Percentiles rank a stretch among this genome's conserved stretches.
phyloP scores from a whole-genome alignment of 768 basidiomycete genomes.

The Pisolithus microcarpus region DNA sequence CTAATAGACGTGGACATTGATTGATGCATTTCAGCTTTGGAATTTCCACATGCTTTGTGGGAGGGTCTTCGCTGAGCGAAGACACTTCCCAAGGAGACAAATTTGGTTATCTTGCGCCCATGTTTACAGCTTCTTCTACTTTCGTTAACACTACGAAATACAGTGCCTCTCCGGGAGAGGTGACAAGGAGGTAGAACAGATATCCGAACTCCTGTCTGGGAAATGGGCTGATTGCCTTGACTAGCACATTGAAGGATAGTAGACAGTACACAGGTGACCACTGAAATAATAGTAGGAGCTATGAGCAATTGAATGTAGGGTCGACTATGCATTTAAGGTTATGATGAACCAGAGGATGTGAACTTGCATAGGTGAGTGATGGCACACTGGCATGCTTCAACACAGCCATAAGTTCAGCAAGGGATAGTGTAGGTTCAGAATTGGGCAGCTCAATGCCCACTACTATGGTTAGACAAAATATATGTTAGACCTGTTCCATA shows the following conservation, averaged over 20 bases:
- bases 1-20: constrained; percentile 1
- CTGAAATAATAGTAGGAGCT: too few relatives aligned
- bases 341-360: too few relatives aligned
- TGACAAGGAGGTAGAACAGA: constrained; percentile 97
- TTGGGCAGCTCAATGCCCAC: too few relatives aligned
- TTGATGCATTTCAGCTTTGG: constrained; percentile 55
- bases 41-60: constrained; percentile 96
- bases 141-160: background rate
- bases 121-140: background rate
- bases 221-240: constrained; percentile 92
- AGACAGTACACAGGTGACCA: too few relatives aligned
- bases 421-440: too few relatives aligned
- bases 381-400: too few relatives aligned
- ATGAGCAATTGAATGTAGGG: too few relatives aligned
- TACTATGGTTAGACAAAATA: too few relatives aligned
- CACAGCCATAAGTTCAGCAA: too few relatives aligned
- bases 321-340: too few relatives aligned
- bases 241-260: constrained; percentile 63
- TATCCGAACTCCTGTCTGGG: constrained; percentile 82
- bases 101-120: constrained; percentile 81
- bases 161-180: constrained; percentile 93
- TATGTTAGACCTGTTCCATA: too few relatives aligned
- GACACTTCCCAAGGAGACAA: constrained; percentile 72
- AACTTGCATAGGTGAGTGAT: too few relatives aligned
- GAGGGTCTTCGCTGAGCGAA: constrained; percentile 81